Conservation (phyloP, 176 grass and related monocot genomes). For the Phyllostachys edulis region DNA sequence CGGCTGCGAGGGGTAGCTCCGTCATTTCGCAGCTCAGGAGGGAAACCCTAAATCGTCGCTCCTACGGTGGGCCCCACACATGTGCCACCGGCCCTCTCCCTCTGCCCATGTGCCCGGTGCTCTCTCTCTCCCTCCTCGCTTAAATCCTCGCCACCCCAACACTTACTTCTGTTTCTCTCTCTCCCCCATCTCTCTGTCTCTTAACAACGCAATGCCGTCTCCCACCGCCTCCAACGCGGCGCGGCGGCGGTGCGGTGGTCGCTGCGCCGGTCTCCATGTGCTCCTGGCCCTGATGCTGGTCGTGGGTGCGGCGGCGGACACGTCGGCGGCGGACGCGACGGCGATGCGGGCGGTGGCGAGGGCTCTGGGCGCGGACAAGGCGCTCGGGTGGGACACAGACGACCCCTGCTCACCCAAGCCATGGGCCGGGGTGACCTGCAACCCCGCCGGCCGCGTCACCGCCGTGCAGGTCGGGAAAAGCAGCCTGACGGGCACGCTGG, state of each 20-base stretch:
- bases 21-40: neutral
- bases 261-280: neutral
- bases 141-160: slow-evolving; percentile 23
- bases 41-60: slow-evolving; percentile 22
- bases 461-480: slow-evolving; percentile 47
- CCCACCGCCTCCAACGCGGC: slow-evolving; percentile 14
- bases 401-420: slow-evolving; percentile 53
- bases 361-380: slow-evolving; percentile 40
- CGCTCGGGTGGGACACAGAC: slow-evolving; percentile 38
- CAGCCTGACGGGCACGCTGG: slow-evolving; percentile 37
- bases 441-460: slow-evolving; percentile 39
- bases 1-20: neutral
- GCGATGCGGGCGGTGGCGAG: slow-evolving; percentile 57
- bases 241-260: neutral
- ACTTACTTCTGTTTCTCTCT: slow-evolving; percentile 24
- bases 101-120: slow-evolving; percentile 36
- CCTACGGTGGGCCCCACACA: slow-evolving; percentile 34
- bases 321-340: slow-evolving; percentile 30
- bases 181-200: neutral
- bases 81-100: slow-evolving; percentile 38
- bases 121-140: slow-evolving; percentile 29
- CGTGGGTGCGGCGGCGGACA: neutral
- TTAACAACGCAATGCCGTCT: slow-evolving; percentile 12
- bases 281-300: slow-evolving; percentile 9
- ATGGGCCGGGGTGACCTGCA: slow-evolving; percentile 52